phyloP scores from a whole-genome alignment of 495 filamentous ascomycete species.

The Apiosordaria backusii region DNA sequence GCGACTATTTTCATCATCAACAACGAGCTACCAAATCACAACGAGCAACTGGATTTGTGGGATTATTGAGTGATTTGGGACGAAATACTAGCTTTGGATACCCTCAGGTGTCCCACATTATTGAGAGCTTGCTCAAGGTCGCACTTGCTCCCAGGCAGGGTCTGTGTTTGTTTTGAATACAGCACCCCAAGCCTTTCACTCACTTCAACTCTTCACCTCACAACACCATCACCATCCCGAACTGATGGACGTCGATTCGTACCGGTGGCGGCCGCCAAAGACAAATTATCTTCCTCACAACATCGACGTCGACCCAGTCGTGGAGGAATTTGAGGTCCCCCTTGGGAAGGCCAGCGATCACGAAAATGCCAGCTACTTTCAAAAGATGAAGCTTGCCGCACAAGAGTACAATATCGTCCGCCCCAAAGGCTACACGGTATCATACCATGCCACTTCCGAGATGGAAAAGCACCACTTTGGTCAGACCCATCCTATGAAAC shows the following conservation, averaged over 20 bases:
- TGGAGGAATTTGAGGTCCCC: slow-evolving; percentile 65
- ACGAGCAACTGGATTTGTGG: not conserved
- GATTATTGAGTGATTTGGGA: not conserved
- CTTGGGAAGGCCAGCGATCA: slow-evolving; percentile 50
- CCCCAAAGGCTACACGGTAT: slow-evolving; percentile 84
- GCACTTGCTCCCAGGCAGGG: not conserved
- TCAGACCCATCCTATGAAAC: slow-evolving; percentile 95
- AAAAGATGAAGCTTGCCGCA: slow-evolving; percentile 62
- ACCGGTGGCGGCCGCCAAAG: slow-evolving; percentile 41
- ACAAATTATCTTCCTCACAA: slow-evolving; percentile 50
- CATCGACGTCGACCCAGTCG: slow-evolving; percentile 48
- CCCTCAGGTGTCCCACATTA: not conserved
- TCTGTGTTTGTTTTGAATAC: slow-evolving; percentile 1
- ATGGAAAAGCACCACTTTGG: slow-evolving; percentile 97
- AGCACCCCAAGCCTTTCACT: not conserved
- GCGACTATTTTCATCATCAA: not conserved
- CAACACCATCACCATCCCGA: not conserved
- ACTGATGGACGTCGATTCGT: slow-evolving; percentile 31
- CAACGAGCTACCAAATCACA: not conserved
- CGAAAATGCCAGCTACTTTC: slow-evolving; percentile 59
- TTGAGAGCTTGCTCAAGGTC: not conserved
- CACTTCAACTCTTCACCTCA: not conserved
- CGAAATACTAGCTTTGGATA: too few species aligned
- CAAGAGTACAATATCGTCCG: slow-evolving; percentile 69
- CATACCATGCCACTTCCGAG: slow-evolving; percentile 91